These are phyloP conservation scores for Candida broadrunensis DNA, from an alignment of 805 yeast genomes.

Conservation along the genomic window DNA sequence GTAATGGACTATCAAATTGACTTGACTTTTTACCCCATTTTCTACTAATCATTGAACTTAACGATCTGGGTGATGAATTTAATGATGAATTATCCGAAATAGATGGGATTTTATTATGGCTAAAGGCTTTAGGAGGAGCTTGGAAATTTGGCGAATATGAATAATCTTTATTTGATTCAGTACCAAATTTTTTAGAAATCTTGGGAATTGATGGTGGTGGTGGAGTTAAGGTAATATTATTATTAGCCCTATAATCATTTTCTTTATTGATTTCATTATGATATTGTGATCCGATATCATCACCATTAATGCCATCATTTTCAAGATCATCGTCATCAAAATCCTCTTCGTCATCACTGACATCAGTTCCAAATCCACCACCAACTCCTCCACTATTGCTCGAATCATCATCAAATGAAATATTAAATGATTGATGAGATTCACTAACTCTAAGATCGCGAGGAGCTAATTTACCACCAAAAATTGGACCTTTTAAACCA, in stretches of 20 bases:
- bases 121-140: slow-evolving; percentile 18
- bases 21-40: slow-evolving; percentile 21
- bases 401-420: slow-evolving; percentile 33
- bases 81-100: slow-evolving; percentile 19
- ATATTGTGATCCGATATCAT: slow-evolving; percentile 4
- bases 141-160: slow-evolving; percentile 7
- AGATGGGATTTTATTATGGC: slow-evolving; percentile 30
- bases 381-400: slow-evolving; percentile 31
- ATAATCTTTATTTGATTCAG: slow-evolving; percentile 1
- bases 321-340: slow-evolving; percentile 12
- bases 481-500: slow-evolving; percentile 60
- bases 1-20: neutral
- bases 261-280: slow-evolving; percentile 4
- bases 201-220: slow-evolving; percentile 2
- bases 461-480: slow-evolving; percentile 33
- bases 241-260: neutral
- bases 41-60: slow-evolving; percentile 27
- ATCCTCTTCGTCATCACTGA: slow-evolving; percentile 20
- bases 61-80: slow-evolving; percentile 30
- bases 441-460: slow-evolving; percentile 30
- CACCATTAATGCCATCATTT: neutral
- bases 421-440: slow-evolving; percentile 40
- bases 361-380: slow-evolving; percentile 34
- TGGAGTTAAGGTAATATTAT: neutral
- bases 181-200: slow-evolving; percentile 1